These are phyloP conservation scores for Tubosaeta brunneosetosa DNA, from an alignment of 768 basidiomycete genomes.

Conservation along the genomic window DNA sequence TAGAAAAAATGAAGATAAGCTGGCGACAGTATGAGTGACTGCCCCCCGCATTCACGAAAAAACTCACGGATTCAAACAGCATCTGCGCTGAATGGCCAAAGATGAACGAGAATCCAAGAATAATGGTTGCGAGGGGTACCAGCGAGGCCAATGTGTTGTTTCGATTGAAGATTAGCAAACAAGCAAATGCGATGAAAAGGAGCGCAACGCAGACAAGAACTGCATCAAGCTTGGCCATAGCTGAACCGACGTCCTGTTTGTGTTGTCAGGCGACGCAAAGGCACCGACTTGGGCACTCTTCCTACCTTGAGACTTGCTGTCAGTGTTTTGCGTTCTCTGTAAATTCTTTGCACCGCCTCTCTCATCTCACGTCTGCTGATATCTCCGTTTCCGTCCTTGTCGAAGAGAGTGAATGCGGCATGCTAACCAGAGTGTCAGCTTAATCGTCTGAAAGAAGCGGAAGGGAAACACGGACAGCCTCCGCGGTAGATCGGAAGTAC, in stretches of 20 bases:
- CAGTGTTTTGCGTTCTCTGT: constrained; percentile 69
- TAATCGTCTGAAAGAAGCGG: background rate
- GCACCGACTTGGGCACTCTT: background rate
- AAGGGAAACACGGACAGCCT: constrained; percentile 46
- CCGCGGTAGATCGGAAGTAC: constrained; percentile 66
- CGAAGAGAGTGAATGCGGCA: constrained; percentile 65
- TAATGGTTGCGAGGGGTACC: constrained; percentile 73
- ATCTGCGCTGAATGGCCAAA: constrained; percentile 80
- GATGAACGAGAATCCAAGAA: constrained; percentile 81
- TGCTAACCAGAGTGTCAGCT: constrained; percentile 38
- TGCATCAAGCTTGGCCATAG: constrained; percentile 73
- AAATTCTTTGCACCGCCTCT: constrained; percentile 76
- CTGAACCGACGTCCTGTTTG: constrained; percentile 63
- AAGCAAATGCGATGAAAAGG: constrained; percentile 59
- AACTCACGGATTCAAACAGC: constrained; percentile 67
- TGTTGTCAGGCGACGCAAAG: constrained; percentile 2
- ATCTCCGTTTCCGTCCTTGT: constrained; percentile 81
- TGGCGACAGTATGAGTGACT: constrained; percentile 21
- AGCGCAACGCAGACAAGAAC: constrained; percentile 60
- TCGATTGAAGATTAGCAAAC: constrained; percentile 70
- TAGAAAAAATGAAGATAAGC: constrained; percentile 83
- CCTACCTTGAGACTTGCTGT: constrained; percentile 64
- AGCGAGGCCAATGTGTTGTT: constrained; percentile 63
- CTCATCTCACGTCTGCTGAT: constrained; percentile 77
- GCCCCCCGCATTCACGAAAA: background rate